Conservation (phyloP, 108 stramenopile genomes). For the Discostella pseudostelligera region DNA sequence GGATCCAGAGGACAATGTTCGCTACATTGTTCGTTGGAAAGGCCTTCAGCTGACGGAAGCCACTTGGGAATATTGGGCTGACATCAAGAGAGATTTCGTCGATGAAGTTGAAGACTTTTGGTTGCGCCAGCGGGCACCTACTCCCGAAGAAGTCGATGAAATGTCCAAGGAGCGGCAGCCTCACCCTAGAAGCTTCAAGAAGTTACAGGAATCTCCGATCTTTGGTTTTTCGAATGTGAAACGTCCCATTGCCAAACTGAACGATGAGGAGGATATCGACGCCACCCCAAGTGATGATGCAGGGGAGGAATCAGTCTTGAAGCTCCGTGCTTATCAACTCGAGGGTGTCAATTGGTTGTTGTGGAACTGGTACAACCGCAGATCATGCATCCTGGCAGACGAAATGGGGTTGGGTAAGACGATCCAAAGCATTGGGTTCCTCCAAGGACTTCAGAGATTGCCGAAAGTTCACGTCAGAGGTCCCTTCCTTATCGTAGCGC, state of each 20-base stretch:
- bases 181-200: slow-evolving; percentile 74
- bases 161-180: slow-evolving; percentile 56
- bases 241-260: slow-evolving; percentile 53
- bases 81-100: slow-evolving; percentile 83
- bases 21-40: slow-evolving; percentile 87
- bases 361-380: slow-evolving; percentile 88
- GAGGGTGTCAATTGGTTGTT: slow-evolving; percentile 98
- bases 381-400: slow-evolving; percentile 96
- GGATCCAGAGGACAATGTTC: slow-evolving; percentile 88
- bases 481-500: slow-evolving; percentile 94
- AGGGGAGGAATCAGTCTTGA: slow-evolving; percentile 49
- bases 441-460: slow-evolving; percentile 56
- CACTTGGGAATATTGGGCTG: slow-evolving; percentile 89
- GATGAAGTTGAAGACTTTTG: slow-evolving; percentile 83
- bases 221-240: slow-evolving; percentile 66
- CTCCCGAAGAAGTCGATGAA: slow-evolving; percentile 39
- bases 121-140: slow-evolving; percentile 71
- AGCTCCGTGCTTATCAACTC: slow-evolving; percentile 91
- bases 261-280: slow-evolving; percentile 41
- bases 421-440: slow-evolving; percentile 78
- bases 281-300: slow-evolving; percentile 39
- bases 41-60: slow-evolving; percentile 75
- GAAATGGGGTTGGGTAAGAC: slow-evolving; percentile 92
- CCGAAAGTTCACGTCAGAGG: slow-evolving; percentile 63
- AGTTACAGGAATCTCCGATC: slow-evolving; percentile 69